Evolutionary conservation across 495 filamentous ascomycete genomes (phyloP).

Genomic region (Chlorociboria aeruginascens): DNA sequence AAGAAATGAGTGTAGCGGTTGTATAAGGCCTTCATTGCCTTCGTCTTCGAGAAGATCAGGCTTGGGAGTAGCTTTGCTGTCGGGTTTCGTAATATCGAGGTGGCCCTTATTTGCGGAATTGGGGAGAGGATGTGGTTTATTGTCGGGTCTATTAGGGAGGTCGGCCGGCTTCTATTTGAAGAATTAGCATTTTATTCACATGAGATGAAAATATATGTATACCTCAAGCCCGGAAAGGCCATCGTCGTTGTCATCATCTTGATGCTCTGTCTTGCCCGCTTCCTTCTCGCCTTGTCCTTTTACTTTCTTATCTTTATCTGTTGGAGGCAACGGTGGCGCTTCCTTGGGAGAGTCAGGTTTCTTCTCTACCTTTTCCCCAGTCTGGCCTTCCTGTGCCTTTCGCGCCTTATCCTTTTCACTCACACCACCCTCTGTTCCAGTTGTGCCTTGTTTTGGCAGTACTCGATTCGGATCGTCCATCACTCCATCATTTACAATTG

Average conservation of each 20-base stretch:
- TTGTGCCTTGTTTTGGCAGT: slow-evolving; percentile 70
- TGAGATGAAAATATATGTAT: slow-evolving; percentile 10
- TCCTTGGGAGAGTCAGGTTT: slow-evolving; percentile 75
- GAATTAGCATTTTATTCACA: slow-evolving; percentile 4
- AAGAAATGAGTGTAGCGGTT: slow-evolving; percentile 80
- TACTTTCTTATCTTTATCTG: slow-evolving; percentile 39
- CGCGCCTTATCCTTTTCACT: slow-evolving; percentile 69
- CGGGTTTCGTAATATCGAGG: slow-evolving; percentile 48
- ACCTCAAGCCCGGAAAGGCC: slow-evolving; percentile 58
- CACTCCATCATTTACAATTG: slow-evolving; percentile 70
- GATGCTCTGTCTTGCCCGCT: slow-evolving; percentile 23
- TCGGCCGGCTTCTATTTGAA: slow-evolving; percentile 62
- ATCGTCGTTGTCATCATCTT: slow-evolving; percentile 25
- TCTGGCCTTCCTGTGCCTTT: slow-evolving; percentile 44
- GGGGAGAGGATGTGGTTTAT: slow-evolving; percentile 63
- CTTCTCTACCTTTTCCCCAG: slow-evolving; percentile 53
- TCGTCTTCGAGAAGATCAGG: slow-evolving; percentile 21
- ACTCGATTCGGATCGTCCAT: slow-evolving; percentile 75
- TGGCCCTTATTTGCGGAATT: slow-evolving; percentile 54
- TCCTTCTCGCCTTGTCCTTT: slow-evolving; percentile 26
- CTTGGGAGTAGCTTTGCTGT: slow-evolving; percentile 18
- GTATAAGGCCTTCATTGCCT: slow-evolving; percentile 52
- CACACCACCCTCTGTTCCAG: slow-evolving; percentile 77
- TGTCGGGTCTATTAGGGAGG: slow-evolving; percentile 68
- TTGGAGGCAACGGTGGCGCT: slow-evolving; percentile 70